Evolutionary conservation across 257 asterid genomes (phyloP), one percentile per base, ranked within the genome.

Genomic region (Penstemon newberryi): DNA sequence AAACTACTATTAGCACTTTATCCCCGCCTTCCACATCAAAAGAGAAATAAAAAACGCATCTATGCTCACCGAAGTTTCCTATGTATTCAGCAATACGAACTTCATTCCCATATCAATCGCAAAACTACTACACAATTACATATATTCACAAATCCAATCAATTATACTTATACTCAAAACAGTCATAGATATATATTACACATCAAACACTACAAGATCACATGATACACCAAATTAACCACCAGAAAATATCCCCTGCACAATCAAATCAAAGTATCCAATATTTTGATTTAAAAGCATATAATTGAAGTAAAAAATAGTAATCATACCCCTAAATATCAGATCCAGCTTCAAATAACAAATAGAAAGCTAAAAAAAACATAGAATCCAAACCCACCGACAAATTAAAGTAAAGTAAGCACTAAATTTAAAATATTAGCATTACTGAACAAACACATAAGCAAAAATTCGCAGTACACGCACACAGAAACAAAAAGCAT

Each of bases 271-370:
- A 59, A 42, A 41, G 13, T 25, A 12, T 59, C 25, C 68, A 42
- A 4, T 58, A 60, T 7, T 10, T 42, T 3, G 13, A 37, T 41
- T 43, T 37, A 41, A 18, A 63, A 63, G 25, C 54, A 61, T 56
- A 53, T 25, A 59, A 73, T 60, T 63, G 64, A 66, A 70, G 33
- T 46, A 41, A 19, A 49, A 25, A 49, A n/a, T 69, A 69, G 2
- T 64, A 47, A 74, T 25, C 58, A 68, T 55, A 72, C 56, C 79
- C 52, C 68, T 19, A 45, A 63, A 76, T 71, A 77, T 84, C 93
- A 81, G 93, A 90, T 90, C 95, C 83, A 75, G 77, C 78, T 59
- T 64, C 63, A 58, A 63, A 39, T 42, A 39, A 70, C 47, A 67
- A 60, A 79, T 13, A 54, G 8, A 3, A 37, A 50, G 65, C 13